A percentile compares a stretch with the other conserved stretches of the same genome.
These are phyloP conservation scores for Zizania palustris DNA, from an alignment of 202 grass and related monocot species.

Conservation along the genomic window DNA sequence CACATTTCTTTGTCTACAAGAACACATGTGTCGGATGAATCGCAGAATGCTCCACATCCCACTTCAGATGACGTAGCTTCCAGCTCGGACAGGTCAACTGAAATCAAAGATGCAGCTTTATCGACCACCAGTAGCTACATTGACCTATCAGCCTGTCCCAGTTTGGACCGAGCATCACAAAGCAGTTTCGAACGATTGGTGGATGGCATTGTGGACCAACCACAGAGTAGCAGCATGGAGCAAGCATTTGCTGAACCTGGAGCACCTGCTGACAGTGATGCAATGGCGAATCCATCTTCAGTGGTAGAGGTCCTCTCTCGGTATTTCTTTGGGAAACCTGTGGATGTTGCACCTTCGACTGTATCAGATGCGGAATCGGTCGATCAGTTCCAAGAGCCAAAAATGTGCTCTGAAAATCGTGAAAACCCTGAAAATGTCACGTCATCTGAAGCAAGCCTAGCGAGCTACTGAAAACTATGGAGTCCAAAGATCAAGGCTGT, in stretches of 20 bases:
- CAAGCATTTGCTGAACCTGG: conserved; percentile 32
- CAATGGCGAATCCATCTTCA: conserved; percentile 36
- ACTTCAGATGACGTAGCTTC: conserved; percentile 44
- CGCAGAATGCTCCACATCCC: conserved; percentile 19
- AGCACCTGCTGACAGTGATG: conserved; percentile 27
- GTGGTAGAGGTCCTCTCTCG: conserved; percentile 72
- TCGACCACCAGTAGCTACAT: conserved; percentile 47
- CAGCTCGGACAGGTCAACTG: conserved; percentile 49
- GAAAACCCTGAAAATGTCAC: conserved; percentile 33
- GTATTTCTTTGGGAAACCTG: conserved; percentile 57
- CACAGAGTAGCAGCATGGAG: conserved; percentile 40
- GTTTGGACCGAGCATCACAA: conserved; percentile 14
- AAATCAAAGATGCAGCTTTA: conserved; percentile 35
- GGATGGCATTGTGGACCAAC: conserved; percentile 26
- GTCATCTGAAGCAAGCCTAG: conserved; percentile 48
- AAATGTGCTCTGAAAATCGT: conserved; percentile 37
- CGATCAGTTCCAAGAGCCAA: conserved; percentile 50
- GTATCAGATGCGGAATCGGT: conserved; percentile 38
- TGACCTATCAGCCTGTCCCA: conserved; percentile 39
- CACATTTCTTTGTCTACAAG: conserved; percentile 49
- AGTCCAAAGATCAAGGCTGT: conserved; percentile 56
- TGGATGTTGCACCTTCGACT: conserved; percentile 14
- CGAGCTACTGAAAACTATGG: conserved; percentile 56
- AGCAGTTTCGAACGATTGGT: neutral
- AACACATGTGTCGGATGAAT: conserved; percentile 41